phyloP scores from a whole-genome alignment of 768 basidiomycete genomes.

The Naganishia friedmannii region DNA sequence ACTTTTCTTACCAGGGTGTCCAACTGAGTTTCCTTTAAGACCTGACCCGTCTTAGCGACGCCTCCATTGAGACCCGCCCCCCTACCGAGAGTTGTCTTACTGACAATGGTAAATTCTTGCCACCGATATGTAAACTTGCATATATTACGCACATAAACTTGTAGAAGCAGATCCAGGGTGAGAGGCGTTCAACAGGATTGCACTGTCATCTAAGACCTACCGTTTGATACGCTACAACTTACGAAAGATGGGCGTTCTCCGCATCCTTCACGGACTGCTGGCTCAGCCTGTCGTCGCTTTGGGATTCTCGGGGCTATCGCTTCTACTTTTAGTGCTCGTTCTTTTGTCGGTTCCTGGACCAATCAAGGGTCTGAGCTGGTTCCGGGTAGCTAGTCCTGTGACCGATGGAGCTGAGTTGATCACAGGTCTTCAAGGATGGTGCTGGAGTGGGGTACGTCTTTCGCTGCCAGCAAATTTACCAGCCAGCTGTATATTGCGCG shows the following conservation, averaged over 20 bases:
- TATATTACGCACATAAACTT: neutral
- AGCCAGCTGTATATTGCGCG: neutral
- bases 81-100: neutral
- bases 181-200: neutral
- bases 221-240: neutral
- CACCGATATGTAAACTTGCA: neutral
- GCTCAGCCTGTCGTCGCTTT: conserved; percentile 42
- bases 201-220: neutral
- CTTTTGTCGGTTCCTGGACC: conserved; percentile 50
- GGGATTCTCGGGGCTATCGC: conserved; percentile 40
- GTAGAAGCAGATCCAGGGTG: neutral
- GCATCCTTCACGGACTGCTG: conserved; percentile 7
- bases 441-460: conserved; percentile 33
- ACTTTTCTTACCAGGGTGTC: neutral
- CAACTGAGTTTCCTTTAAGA: neutral
- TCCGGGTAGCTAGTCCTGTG: conserved; percentile 37
- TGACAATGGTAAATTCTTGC: neutral
- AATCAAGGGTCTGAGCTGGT: conserved; percentile 50
- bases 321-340: conserved; percentile 47
- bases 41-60: neutral
- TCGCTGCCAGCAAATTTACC: no score
- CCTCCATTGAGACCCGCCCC: neutral
- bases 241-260: conserved; percentile 2
- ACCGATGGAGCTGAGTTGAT: conserved; percentile 31
- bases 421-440: conserved; percentile 50